These are phyloP conservation scores for Suillus clintonianus DNA, from an alignment of 768 basidiomycete species.

Conservation along the genomic window DNA sequence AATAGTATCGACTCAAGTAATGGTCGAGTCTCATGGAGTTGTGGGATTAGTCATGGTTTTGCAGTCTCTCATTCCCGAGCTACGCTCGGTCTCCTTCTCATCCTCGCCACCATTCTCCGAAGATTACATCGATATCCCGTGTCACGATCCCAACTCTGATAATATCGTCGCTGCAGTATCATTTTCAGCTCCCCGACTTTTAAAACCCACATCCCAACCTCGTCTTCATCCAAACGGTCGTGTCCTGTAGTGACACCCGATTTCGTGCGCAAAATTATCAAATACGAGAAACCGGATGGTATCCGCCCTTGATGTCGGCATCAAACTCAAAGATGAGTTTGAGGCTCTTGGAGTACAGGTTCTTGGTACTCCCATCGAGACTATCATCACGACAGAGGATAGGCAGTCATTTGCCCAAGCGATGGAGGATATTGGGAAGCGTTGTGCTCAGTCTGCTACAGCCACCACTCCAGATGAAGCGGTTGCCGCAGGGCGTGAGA, in stretches of 20 bases:
- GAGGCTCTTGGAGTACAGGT: no score
- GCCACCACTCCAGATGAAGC: slow-evolving; percentile 87
- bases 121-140: slow-evolving; percentile 80
- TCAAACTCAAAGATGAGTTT: no score
- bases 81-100: slow-evolving; percentile 45
- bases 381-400: slow-evolving; percentile 96
- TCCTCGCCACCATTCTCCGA: slow-evolving; percentile 76
- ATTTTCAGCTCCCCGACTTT: slow-evolving; percentile 63
- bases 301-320: no score
- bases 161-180: slow-evolving; percentile 95
- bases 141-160: slow-evolving; percentile 82
- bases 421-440: slow-evolving; percentile 95
- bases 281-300: no score
- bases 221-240: slow-evolving; percentile 79
- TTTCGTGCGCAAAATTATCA: no score
- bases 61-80: slow-evolving; percentile 35
- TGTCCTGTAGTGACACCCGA: slow-evolving; percentile 93
- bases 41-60: no score
- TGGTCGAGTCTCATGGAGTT: no score
- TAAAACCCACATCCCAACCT: slow-evolving; percentile 58
- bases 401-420: slow-evolving; percentile 90
- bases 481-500: no score
- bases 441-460: slow-evolving; percentile 87
- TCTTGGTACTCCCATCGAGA: no score
- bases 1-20: no score